Conservation (phyloP, 2,329 filamentous ascomycete species). For the Talaromyces amestolkiae region DNA sequence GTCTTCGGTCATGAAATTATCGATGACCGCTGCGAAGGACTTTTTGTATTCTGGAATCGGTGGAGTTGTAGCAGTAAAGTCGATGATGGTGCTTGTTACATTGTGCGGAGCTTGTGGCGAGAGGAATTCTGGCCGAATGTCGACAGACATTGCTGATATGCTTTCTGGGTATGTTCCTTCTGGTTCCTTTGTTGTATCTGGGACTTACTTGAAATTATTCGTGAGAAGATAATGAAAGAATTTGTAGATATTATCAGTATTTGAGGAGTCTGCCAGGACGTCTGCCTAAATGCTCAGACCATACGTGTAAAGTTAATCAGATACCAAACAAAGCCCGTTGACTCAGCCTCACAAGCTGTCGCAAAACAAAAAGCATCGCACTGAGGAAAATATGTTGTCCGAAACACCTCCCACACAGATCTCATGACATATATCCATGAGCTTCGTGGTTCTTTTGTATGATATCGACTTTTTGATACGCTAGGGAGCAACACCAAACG, state of each 20-base stretch:
- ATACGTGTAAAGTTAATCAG: background rate
- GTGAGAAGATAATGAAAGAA: background rate
- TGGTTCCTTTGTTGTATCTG: background rate
- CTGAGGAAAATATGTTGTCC: background rate
- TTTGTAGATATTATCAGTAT: no score
- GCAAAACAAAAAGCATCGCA: background rate
- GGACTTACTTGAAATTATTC: background rate
- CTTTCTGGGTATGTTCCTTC: background rate
- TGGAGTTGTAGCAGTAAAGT: slow-evolving; percentile 51
- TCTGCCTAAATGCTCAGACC: background rate
- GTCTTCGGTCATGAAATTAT: slow-evolving; percentile 59
- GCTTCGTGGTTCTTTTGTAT: background rate
- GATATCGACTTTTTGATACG: background rate
- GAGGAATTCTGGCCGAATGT: slow-evolving; percentile 27
- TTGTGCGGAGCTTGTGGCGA: slow-evolving; percentile 39
- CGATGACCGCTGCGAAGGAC: slow-evolving; percentile 60
- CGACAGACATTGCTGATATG: background rate
- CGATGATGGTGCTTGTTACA: slow-evolving; percentile 50
- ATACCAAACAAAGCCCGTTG: background rate
- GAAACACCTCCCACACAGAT: background rate
- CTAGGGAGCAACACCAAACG: background rate
- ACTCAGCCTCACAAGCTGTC: background rate
- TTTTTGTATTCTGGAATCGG: slow-evolving; percentile 54
- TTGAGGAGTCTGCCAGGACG: background rate
- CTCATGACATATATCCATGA: background rate